phyloP scores from a whole-genome alignment of 2,329 filamentous ascomycete genomes.

The Pyrenochaeta sp. region DNA sequence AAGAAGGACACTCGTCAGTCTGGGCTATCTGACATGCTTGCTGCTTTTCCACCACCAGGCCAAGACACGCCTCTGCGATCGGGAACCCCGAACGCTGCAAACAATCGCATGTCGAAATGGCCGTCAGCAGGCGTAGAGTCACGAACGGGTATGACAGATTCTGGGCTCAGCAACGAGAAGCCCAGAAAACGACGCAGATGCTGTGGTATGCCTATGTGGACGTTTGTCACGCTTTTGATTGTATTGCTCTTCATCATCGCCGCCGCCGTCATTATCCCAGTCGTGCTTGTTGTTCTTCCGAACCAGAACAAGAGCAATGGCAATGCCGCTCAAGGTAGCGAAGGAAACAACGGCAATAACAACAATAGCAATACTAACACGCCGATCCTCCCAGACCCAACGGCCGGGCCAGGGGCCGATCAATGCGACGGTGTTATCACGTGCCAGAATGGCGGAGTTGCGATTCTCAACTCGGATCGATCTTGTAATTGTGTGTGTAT shows the following conservation, averaged over 20 bases:
- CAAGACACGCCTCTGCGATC: conserved; percentile 52
- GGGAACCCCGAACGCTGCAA: conserved; percentile 45
- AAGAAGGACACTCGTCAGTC: conserved; percentile 53
- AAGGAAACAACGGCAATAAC: conserved; percentile 23
- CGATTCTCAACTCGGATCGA: conserved; percentile 68
- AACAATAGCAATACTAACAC: conserved; percentile 30
- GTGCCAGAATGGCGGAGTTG: conserved; percentile 84
- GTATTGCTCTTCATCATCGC: conserved; percentile 76
- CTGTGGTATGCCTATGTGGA: conserved; percentile 85
- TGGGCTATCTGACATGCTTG: conserved; percentile 70
- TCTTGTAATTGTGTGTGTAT: conserved; percentile 87
- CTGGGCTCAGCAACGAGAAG: conserved; percentile 31
- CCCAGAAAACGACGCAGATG: conserved; percentile 66
- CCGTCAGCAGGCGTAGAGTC: conserved; percentile 28
- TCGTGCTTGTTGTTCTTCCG: conserved; percentile 68
- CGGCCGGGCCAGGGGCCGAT: conserved; percentile 23
- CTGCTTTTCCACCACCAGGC: conserved; percentile 69
- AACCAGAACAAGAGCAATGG: conserved; percentile 51
- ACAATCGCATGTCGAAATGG: conserved; percentile 38
- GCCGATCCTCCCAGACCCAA: conserved; percentile 29
- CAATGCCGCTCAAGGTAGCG: conserved; percentile 27
- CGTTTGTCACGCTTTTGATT: conserved; percentile 72
- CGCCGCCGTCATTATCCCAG: conserved; percentile 82
- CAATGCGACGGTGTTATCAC: conserved; percentile 68
- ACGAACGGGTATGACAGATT: conserved; percentile 24